Evolutionary conservation across 2,329 filamentous ascomycete genomes (phyloP).

Genomic region (Aspergillus oerlinghausenensis): DNA sequence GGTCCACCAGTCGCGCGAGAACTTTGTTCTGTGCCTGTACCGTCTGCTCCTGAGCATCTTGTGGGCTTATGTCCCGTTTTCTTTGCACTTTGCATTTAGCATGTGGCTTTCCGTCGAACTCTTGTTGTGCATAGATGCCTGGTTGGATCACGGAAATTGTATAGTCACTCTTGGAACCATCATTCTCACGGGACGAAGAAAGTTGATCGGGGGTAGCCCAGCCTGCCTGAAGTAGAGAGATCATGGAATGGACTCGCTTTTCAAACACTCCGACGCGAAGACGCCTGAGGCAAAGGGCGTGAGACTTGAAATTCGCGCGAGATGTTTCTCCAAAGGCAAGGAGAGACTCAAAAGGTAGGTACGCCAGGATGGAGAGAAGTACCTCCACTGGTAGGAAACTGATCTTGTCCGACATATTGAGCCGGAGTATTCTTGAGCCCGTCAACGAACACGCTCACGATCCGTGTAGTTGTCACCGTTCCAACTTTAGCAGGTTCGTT

Average conservation of each 20-base stretch:
- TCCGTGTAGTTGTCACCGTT: background rate
- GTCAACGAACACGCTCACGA: background rate
- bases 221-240: conserved; percentile 27
- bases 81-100: conserved; percentile 1
- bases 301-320: conserved; percentile 22
- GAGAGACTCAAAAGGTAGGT: conserved; percentile 25
- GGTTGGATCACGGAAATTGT: conserved; percentile 15
- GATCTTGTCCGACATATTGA: conserved; percentile 16
- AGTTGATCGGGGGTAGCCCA: conserved; percentile 20
- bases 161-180: conserved; percentile 7
- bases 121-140: background rate
- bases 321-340: conserved; percentile 30
- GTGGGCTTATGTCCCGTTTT: background rate
- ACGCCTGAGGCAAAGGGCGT: conserved; percentile 23
- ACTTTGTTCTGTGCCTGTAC: conserved; percentile 22
- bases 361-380: conserved; percentile 26
- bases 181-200: background rate
- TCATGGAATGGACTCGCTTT: conserved; percentile 27
- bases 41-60: conserved; percentile 15
- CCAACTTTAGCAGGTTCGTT: background rate
- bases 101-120: background rate
- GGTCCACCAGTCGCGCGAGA: conserved; percentile 18
- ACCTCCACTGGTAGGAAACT: conserved; percentile 28
- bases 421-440: background rate
- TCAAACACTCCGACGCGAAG: conserved; percentile 32